phyloP scores from a whole-genome alignment of 2,329 filamentous ascomycete genomes.

The Fusarium marasasianum region DNA sequence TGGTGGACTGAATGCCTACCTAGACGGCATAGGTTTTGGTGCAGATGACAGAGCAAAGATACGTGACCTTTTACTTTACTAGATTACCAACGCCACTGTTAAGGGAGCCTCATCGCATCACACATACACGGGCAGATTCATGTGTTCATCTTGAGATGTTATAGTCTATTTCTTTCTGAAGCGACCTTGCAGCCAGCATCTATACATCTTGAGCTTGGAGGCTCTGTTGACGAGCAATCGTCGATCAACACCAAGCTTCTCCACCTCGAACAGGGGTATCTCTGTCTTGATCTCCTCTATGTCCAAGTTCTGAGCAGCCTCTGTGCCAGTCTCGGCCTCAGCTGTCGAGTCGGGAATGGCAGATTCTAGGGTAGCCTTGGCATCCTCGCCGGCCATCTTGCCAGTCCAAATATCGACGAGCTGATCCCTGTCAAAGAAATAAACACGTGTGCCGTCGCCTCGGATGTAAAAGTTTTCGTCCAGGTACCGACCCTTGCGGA shows the following conservation, averaged over 20 bases:
- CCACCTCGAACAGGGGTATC: conserved; percentile 69
- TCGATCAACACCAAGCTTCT: conserved; percentile 84
- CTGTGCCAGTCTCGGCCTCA: neutral
- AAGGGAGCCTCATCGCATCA: neutral
- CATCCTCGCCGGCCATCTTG: conserved; percentile 38
- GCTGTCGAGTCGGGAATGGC: neutral
- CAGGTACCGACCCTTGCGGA: conserved; percentile 93
- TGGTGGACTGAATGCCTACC: conserved; percentile 73
- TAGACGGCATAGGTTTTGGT: conserved; percentile 69
- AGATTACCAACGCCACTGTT: neutral
- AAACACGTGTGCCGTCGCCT: conserved; percentile 94
- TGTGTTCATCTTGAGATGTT: conserved; percentile 20
- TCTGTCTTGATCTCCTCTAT: conserved; percentile 27
- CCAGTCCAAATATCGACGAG: conserved; percentile 81
- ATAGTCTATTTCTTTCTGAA: conserved; percentile 73
- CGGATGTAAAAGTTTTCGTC: conserved; percentile 98
- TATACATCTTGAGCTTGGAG: conserved; percentile 94
- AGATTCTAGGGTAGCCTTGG: conserved; percentile 1
- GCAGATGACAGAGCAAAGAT: conserved; percentile 53
- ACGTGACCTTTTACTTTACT: conserved; percentile 55
- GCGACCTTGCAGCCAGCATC: conserved; percentile 91
- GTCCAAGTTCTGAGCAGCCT: conserved; percentile 22
- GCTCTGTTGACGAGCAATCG: conserved; percentile 92
- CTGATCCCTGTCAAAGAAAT: conserved; percentile 94
- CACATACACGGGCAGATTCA: neutral